A percentile compares a stretch with the other conserved stretches of the same genome.
These are phyloP conservation scores for Cercospora berteroae DNA, from an alignment of 2,329 filamentous ascomycete species.

Conservation along the genomic window DNA sequence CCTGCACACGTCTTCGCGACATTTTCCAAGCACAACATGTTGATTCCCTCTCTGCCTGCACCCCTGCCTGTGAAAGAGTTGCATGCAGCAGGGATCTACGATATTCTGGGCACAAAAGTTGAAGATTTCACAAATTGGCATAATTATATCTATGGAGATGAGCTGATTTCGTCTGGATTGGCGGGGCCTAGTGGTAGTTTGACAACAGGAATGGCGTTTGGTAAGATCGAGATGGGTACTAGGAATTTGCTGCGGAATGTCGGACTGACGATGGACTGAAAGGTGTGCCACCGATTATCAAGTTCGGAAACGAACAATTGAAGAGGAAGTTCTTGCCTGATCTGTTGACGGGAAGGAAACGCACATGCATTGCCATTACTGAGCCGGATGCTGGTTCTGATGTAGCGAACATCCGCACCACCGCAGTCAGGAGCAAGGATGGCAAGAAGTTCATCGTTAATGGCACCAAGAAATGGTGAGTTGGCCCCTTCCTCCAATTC, in stretches of 20 bases:
- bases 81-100: slow-evolving; percentile 62
- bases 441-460: slow-evolving; percentile 70
- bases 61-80: slow-evolving; percentile 68
- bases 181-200: slow-evolving; percentile 63
- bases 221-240: neutral
- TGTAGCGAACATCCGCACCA: slow-evolving; percentile 70
- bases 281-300: slow-evolving; percentile 68
- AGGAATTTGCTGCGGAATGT: neutral
- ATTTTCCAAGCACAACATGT: slow-evolving; percentile 66
- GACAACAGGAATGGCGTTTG: slow-evolving; percentile 68
- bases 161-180: slow-evolving; percentile 66
- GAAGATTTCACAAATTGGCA: slow-evolving; percentile 75
- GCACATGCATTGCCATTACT: slow-evolving; percentile 74
- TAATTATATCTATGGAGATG: slow-evolving; percentile 67
- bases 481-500: neutral
- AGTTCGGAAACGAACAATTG: slow-evolving; percentile 62
- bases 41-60: slow-evolving; percentile 67
- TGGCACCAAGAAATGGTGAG: slow-evolving; percentile 71
- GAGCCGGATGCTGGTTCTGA: slow-evolving; percentile 67
- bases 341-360: slow-evolving; percentile 63
- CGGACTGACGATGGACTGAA: neutral
- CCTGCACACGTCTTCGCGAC: slow-evolving; percentile 62
- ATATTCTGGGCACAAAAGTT: slow-evolving; percentile 65
- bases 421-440: slow-evolving; percentile 60
- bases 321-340: slow-evolving; percentile 68